Evolutionary conservation across 164 flowering plant species (phyloP), one percentile per base, ranked within the genome.

Genomic region (Vitis riparia): DNA sequence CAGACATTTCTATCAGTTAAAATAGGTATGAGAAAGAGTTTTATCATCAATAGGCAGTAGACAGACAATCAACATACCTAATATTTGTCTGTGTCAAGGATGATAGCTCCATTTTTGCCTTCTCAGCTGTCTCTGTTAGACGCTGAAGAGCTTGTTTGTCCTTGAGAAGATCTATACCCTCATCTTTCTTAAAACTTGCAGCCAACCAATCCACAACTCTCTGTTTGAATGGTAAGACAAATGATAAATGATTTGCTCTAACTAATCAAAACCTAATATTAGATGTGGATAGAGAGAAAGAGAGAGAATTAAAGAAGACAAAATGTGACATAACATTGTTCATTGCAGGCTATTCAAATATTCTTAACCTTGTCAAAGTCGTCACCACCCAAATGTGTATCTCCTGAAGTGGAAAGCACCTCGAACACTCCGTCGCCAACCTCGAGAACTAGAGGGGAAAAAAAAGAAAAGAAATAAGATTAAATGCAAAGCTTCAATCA

Each of bases 371-470:
- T 89, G 71, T 89, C 93, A 78, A 88, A 88, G 72, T 88, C 89
- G 76, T 86, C 89, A 61, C 89, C 91, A 51, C 87, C 89, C 75
- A 84, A 75, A 77, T 85, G 91, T 37, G 89, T 84, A 68, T 87
- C 91, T 14, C 91, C 88, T 15, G 89, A 85, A n/a, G 89, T 87
- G 51, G 89, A 85, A 17, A 87, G 73, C 67, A 87, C 91, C 77
- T 87, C 91, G 75, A 88, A 88, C 63, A 88, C 91, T 68, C 91
- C 91, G 80, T 86, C 88, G 23, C 89, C 91, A 68, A 88, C 90
- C 80, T 87, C 90, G n/a, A 11, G 56, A 13, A 32, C 8, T 12
- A 44, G 51, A 61, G 3, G 2, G 75, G 13, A 13, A 1, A 76
- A 8, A 19, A 62, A 49, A 30, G 13, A 9, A 68, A 9, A 50